Percentiles rank a stretch among this genome's conserved stretches.
phyloP scores from a whole-genome alignment of 2,329 filamentous ascomycete genomes.

The Clonostachys rhizophaga region DNA sequence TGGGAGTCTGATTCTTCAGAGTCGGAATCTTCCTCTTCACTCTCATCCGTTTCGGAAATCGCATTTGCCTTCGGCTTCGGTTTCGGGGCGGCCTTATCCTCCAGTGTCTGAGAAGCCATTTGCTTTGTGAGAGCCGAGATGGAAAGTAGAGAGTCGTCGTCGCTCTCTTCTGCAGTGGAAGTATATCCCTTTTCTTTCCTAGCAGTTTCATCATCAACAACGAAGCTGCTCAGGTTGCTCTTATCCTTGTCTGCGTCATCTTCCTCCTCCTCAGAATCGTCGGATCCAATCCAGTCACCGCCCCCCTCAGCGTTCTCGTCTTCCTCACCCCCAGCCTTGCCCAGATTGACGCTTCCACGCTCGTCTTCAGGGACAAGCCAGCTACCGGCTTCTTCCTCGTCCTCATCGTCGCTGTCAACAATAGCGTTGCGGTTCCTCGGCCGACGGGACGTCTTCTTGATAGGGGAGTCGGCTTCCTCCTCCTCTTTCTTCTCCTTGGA shows the following conservation, averaged over 20 bases:
- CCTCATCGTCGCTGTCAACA: constrained; percentile 64
- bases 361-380: constrained; percentile 75
- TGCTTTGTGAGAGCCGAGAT: constrained; percentile 27
- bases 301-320: constrained; percentile 86
- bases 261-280: constrained; percentile 58
- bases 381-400: constrained; percentile 67
- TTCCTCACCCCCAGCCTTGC: constrained; percentile 76
- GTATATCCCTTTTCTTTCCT: constrained; percentile 22
- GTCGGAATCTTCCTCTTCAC: constrained; percentile 22
- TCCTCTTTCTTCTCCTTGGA: constrained; percentile 5
- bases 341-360: constrained; percentile 55
- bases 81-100: constrained; percentile 13
- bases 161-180: constrained; percentile 9
- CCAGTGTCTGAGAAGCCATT: constrained; percentile 27
- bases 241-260: constrained; percentile 48
- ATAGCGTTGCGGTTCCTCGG: constrained; percentile 51
- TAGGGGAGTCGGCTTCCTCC: constrained; percentile 8
- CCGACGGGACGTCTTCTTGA: constrained; percentile 23
- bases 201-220: constrained; percentile 43
- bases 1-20: constrained; percentile 14
- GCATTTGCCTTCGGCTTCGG: background rate
- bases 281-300: constrained; percentile 71
- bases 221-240: constrained; percentile 50
- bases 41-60: constrained; percentile 12
- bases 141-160: constrained; percentile 25